Evolutionary conservation across 352 stramenopile species (phyloP), one percentile per base, ranked within the genome.

Genomic region (Phytophthora pini): DNA sequence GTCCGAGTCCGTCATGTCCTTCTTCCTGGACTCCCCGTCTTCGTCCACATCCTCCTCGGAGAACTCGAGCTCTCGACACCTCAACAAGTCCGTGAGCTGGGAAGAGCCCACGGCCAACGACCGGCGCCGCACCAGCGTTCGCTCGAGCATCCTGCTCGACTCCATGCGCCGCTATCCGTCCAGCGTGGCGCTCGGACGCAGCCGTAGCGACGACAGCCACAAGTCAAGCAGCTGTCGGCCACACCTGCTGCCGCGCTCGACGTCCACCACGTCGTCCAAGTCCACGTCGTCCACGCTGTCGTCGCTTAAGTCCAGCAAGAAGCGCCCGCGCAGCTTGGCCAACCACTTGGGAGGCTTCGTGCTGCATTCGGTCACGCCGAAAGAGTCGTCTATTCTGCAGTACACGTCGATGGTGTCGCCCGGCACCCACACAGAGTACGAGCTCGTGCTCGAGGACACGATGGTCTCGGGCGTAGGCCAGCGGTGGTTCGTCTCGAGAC

Each of bases 391-490:
- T 10, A 75, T 81, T 31, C 55, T 81, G 45, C 67, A 76, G 44
- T 84, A 85, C 69, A 80, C 76, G 65, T 87, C 78, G 22, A 49
- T 80, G 13, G 56, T 65, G 36, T 69, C 68, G 15, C 74, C 74
- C 0, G 74, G 74, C 1, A 86, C 76, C 15, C 71, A 87, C 73
- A 90, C 73, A 1, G 79, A 92, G 54, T 93, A 93, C 70, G 73
- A 86, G 26, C 60, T 90, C n/a, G 74, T 88, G 39, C 73, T 85
- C 1, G 70, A 80, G 11, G 59, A 66, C 41, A 53, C 58, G 1
- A 49, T 63, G 34, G 40, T 51, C 8, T 57, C 65, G 8, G 49
- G 47, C 32, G 41, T 39, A n/a, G 73, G 66, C 10, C 59, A 77
- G 45, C 66, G 70, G 38, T 93, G 84, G 84, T 70, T 86, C 59